Conservation (phyloP, 495 filamentous ascomycete genomes). For the Aspergillus sclerotioniger region DNA sequence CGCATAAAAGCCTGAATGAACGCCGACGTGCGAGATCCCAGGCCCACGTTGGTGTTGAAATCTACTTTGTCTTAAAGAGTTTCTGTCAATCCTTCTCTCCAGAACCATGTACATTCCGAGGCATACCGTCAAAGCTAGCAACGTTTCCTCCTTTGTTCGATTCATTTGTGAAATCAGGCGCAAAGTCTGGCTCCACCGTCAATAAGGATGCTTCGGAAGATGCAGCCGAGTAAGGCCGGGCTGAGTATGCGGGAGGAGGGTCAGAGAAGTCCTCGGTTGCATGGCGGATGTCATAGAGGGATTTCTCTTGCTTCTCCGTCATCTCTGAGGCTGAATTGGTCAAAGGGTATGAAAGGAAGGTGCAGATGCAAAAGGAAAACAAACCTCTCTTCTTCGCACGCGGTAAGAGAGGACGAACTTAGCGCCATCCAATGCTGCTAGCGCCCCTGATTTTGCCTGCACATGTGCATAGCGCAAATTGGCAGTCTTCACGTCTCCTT, state of each 20-base stretch:
- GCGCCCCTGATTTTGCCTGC: no score
- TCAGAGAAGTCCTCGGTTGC: neutral
- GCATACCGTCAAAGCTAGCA: neutral
- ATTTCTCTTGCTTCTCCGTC: neutral
- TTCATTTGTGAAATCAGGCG: neutral
- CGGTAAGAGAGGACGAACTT: no score
- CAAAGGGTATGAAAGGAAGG: no score
- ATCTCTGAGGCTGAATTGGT: no score
- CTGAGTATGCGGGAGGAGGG: neutral
- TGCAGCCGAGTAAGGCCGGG: neutral
- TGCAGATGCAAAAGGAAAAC: no score
- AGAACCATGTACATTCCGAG: no score
- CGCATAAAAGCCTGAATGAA: slow-evolving; percentile 2
- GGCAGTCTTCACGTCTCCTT: no score
- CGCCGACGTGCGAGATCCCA: neutral
- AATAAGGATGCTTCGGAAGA: neutral
- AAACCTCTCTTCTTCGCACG: no score
- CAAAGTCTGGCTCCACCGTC: neutral
- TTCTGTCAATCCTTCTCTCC: no score
- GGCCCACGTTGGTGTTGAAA: neutral
- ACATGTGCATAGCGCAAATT: no score
- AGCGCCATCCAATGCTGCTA: no score
- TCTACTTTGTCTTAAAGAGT: no score
- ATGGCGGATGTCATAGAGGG: neutral
- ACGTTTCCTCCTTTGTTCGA: neutral